Percentiles rank a stretch among this genome's conserved stretches.
Evolutionary conservation across 2,329 filamentous ascomycete genomes (phyloP).

Genomic region (Aureobasidium sp.): DNA sequence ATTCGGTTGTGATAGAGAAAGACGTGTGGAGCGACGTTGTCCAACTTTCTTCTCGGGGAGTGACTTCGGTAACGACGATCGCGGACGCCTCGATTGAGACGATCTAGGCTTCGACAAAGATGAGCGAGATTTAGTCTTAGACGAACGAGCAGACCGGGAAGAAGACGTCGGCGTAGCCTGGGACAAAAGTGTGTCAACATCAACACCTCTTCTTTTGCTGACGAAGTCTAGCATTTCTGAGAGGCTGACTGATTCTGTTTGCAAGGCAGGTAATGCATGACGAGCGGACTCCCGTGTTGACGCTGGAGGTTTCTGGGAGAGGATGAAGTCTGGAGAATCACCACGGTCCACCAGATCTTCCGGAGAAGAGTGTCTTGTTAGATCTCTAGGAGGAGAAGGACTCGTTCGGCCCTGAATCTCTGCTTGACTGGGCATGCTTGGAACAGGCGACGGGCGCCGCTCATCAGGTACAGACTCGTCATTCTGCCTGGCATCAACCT

Average conservation of each 20-base stretch:
- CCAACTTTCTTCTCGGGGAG: neutral
- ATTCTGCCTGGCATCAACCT: neutral
- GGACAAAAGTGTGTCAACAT: neutral
- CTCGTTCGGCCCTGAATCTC: neutral
- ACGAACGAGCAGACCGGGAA: neutral
- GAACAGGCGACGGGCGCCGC: neutral
- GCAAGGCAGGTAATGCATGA: neutral
- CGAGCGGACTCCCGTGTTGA: neutral
- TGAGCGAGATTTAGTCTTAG: neutral
- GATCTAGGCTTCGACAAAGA: neutral
- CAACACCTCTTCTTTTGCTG: neutral
- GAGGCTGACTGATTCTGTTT: neutral
- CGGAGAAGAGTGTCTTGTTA: neutral
- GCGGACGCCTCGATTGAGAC: neutral
- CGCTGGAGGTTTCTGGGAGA: neutral
- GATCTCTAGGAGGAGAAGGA: neutral
- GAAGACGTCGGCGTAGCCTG: neutral
- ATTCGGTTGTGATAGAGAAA: conserved; percentile 1
- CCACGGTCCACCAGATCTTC: neutral
- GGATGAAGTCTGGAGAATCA: neutral
- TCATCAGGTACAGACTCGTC: neutral
- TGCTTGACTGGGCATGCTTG: neutral
- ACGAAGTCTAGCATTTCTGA: neutral
- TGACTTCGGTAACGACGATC: neutral
- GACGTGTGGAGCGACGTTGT: neutral